Conservation (phyloP, 305 asterid genomes). For the Fraxinus albicans region DNA sequence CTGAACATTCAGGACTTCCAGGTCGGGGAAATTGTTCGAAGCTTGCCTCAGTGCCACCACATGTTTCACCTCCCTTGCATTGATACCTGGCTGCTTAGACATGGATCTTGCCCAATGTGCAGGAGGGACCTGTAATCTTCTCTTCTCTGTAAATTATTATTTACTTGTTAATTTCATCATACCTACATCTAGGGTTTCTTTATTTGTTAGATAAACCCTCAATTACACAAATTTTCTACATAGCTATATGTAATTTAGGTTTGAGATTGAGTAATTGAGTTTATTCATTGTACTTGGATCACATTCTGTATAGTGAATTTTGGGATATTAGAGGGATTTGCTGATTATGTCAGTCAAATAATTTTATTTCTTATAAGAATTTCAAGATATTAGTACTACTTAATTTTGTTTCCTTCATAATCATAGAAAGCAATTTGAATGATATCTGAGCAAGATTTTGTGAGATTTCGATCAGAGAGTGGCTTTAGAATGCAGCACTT, state of each 20-base stretch:
- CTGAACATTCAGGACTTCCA: slow-evolving; percentile 69
- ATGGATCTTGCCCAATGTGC: slow-evolving; percentile 97
- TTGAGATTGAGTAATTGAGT: slow-evolving; percentile 38
- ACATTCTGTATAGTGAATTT: slow-evolving; percentile 49
- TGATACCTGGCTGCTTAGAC: slow-evolving; percentile 94
- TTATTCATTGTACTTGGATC: slow-evolving; percentile 43
- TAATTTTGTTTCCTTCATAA: neutral
- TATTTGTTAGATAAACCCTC: slow-evolving; percentile 31
- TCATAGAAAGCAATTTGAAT: neutral
- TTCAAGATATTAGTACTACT: neutral
- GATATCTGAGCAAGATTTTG: neutral
- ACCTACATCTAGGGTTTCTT: slow-evolving; percentile 40
- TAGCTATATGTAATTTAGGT: slow-evolving; percentile 46
- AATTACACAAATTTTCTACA: slow-evolving; percentile 31
- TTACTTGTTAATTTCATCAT: slow-evolving; percentile 31
- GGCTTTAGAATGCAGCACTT: neutral
- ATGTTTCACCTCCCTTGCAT: slow-evolving; percentile 95
- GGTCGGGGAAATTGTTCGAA: slow-evolving; percentile 75
- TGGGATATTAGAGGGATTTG: slow-evolving; percentile 35
- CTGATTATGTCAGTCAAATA: neutral
- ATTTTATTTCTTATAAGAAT: neutral
- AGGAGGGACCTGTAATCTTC: slow-evolving; percentile 74
- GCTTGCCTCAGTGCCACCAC: slow-evolving; percentile 92
- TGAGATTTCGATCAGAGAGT: neutral
- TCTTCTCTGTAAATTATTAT: slow-evolving; percentile 37